Percentiles rank a stretch among this genome's conserved stretches.
Conservation (phyloP, 306 rosid species). For the Fagus sylvatica region DNA sequence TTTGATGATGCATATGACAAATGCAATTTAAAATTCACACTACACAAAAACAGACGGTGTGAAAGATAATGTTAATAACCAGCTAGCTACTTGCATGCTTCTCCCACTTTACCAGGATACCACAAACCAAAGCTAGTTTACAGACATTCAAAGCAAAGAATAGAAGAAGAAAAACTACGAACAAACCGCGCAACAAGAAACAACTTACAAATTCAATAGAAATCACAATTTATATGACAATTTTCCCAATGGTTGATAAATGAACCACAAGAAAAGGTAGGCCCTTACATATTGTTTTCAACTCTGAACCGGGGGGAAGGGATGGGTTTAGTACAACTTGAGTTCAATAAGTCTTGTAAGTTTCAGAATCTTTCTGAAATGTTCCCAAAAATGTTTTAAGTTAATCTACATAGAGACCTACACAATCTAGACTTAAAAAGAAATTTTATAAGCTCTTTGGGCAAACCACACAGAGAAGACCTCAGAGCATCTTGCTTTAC, state of each 20-base stretch:
- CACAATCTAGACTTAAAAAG: neutral
- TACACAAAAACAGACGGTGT: neutral
- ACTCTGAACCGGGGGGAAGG: too few species aligned
- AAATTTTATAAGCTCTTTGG: neutral
- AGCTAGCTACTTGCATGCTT: neutral
- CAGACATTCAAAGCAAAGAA: neutral
- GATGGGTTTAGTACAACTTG: neutral
- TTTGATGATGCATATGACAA: neutral
- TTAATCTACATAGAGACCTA: neutral
- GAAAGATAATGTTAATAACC: neutral
- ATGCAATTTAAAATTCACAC: neutral
- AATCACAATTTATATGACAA: too few species aligned
- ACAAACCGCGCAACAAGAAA: neutral
- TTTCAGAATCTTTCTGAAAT: neutral
- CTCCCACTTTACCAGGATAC: neutral
- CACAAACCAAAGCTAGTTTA: neutral
- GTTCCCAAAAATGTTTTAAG: neutral
- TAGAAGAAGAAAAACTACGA: neutral
- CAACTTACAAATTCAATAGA: too few species aligned
- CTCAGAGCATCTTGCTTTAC: neutral
- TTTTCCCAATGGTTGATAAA: too few species aligned
- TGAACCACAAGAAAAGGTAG: too few species aligned
- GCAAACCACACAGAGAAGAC: neutral
- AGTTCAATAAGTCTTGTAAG: neutral
- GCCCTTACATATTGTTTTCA: too few species aligned